Conservation (phyloP, 2,329 filamentous ascomycete species). For the Ophiostoma australiae region DNA sequence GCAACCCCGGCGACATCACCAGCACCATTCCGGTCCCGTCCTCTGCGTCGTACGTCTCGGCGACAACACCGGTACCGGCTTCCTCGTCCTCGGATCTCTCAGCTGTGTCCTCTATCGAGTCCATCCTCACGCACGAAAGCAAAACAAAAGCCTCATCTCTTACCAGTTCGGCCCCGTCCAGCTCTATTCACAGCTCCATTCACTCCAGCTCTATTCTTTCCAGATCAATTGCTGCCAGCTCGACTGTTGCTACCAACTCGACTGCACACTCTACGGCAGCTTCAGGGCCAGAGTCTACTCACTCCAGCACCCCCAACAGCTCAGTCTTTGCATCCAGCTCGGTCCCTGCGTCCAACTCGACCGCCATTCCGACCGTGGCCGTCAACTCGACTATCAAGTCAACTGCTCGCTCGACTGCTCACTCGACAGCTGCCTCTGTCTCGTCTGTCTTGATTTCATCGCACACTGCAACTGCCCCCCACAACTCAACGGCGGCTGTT, state of each 20-base stretch:
- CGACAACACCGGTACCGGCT: too few relatives aligned
- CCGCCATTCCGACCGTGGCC: neutral
- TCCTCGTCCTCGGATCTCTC: too few relatives aligned
- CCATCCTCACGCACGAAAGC: too few relatives aligned
- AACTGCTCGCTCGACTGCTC: neutral
- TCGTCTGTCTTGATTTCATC: neutral
- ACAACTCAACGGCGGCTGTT: too few relatives aligned
- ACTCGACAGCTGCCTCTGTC: neutral
- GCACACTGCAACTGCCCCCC: neutral
- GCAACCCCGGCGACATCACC: neutral
- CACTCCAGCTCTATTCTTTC: neutral
- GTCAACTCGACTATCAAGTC: neutral
- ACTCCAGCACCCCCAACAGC: neutral
- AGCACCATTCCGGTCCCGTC: neutral
- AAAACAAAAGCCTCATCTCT: too few relatives aligned
- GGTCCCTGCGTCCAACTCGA: neutral
- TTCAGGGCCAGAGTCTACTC: neutral
- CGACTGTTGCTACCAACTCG: neutral
- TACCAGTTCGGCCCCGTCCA: too few relatives aligned
- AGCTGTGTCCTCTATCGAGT: too few relatives aligned
- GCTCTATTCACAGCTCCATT: too few relatives aligned
- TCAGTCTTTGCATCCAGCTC: neutral
- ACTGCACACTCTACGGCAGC: neutral
- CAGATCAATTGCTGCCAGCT: neutral
- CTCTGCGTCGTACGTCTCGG: neutral